phyloP scores from a whole-genome alignment of 1,139 yeast genomes.

The Saccharomycopsis hybrid region DNA sequence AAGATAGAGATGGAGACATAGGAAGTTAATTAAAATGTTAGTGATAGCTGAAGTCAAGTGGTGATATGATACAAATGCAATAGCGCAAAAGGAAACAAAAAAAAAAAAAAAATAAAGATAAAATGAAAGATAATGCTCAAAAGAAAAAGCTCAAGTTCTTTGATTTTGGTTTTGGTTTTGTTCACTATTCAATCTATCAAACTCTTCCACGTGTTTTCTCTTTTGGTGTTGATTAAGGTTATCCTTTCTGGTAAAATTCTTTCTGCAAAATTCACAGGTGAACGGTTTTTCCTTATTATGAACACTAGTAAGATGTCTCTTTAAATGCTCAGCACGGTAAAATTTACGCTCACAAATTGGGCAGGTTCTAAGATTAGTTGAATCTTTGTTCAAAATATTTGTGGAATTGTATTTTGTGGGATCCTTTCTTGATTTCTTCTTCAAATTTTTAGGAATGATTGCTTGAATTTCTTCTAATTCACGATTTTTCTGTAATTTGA shows the following conservation, averaged over 20 bases:
- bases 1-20: too few relatives aligned
- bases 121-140: too few relatives aligned
- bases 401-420: conserved; percentile 17
- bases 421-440: conserved; percentile 15
- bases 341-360: conserved; percentile 19
- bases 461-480: conserved; percentile 13
- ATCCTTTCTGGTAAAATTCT: conserved; percentile 20
- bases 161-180: too few relatives aligned
- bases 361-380: conserved; percentile 11
- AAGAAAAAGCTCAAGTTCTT: too few relatives aligned
- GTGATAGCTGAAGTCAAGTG: too few relatives aligned
- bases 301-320: conserved; percentile 18
- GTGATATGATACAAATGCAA: background rate
- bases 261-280: conserved; percentile 11
- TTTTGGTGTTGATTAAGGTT: conserved; percentile 19
- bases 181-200: background rate
- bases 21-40: too few relatives aligned
- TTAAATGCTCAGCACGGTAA: conserved; percentile 19
- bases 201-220: conserved; percentile 11
- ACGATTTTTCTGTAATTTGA: background rate
- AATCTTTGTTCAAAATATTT: conserved; percentile 16
- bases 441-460: conserved; percentile 19
- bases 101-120: background rate
- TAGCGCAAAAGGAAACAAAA: background rate
- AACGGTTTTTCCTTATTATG: conserved; percentile 20